These are phyloP conservation scores for Coemansia sp. DNA, from an alignment of 192 early-diverging fungal genomes.

Conservation along the genomic window DNA sequence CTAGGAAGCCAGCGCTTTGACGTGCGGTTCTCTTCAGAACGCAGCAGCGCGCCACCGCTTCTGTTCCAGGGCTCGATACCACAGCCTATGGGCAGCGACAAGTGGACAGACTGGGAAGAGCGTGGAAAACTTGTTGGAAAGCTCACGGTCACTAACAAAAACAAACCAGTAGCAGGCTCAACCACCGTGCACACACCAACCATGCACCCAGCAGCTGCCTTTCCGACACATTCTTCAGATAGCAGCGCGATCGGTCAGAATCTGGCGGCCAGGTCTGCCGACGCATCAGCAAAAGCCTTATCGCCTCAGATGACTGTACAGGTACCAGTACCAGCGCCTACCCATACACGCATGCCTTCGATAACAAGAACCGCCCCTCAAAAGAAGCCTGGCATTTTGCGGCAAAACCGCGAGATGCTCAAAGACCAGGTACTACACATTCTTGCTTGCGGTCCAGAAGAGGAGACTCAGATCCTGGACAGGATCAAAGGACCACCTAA, in stretches of 20 bases:
- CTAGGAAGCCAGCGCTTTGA: conserved; percentile 29
- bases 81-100: conserved; percentile 7
- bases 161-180: background rate
- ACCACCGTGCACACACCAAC: background rate
- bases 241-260: background rate
- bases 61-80: conserved; percentile 35
- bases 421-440: conserved; percentile 38
- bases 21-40: conserved; percentile 42
- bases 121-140: conserved; percentile 37
- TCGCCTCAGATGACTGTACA: background rate
- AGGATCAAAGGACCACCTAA: conserved; percentile 18
- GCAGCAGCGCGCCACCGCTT: conserved; percentile 33
- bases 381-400: conserved; percentile 45
- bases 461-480: conserved; percentile 19
- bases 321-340: background rate
- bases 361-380: conserved; percentile 28
- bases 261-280: background rate
- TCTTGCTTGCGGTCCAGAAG: conserved; percentile 24
- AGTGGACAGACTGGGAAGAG: conserved; percentile 38
- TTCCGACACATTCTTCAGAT: background rate
- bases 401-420: conserved; percentile 41
- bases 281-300: background rate
- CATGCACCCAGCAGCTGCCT: background rate
- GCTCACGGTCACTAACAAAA: conserved; percentile 29
- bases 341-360: background rate